These are phyloP conservation scores for Didymosphaeria variabile DNA, from an alignment of 2,329 filamentous ascomycete genomes.

Conservation along the genomic window DNA sequence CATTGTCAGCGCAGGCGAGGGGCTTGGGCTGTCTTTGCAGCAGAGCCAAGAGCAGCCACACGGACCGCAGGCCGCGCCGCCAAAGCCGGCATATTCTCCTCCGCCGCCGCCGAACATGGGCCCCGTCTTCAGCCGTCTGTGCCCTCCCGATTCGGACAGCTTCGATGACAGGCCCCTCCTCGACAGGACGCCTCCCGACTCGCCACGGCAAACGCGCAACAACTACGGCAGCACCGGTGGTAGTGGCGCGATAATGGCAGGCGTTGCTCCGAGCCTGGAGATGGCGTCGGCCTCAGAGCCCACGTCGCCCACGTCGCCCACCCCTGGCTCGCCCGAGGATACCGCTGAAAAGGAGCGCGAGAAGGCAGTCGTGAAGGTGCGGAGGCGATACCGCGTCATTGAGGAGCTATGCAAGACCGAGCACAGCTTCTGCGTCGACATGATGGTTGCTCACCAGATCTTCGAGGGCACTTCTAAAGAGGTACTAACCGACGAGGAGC, in stretches of 20 bases:
- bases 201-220: not conserved
- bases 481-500: slow-evolving; percentile 81
- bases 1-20: slow-evolving; percentile 47
- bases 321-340: slow-evolving; percentile 15
- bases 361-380: slow-evolving; percentile 57
- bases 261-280: not conserved
- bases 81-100: slow-evolving; percentile 58
- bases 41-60: slow-evolving; percentile 40
- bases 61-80: slow-evolving; percentile 43
- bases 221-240: not conserved
- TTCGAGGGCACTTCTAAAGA: slow-evolving; percentile 92
- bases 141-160: not conserved
- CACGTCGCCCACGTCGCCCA: not conserved
- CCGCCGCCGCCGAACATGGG: slow-evolving; percentile 51
- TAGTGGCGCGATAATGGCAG: not conserved
- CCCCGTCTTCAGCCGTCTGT: slow-evolving; percentile 10
- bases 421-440: slow-evolving; percentile 87
- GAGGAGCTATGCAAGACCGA: slow-evolving; percentile 95
- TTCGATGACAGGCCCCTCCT: not conserved
- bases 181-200: not conserved
- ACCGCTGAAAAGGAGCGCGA: slow-evolving; percentile 30
- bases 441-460: slow-evolving; percentile 97
- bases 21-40: slow-evolving; percentile 57
- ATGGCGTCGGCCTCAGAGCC: not conserved
- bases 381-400: slow-evolving; percentile 82